phyloP scores from a whole-genome alignment of 352 stramenopile species.

The Pythium sp. region DNA sequence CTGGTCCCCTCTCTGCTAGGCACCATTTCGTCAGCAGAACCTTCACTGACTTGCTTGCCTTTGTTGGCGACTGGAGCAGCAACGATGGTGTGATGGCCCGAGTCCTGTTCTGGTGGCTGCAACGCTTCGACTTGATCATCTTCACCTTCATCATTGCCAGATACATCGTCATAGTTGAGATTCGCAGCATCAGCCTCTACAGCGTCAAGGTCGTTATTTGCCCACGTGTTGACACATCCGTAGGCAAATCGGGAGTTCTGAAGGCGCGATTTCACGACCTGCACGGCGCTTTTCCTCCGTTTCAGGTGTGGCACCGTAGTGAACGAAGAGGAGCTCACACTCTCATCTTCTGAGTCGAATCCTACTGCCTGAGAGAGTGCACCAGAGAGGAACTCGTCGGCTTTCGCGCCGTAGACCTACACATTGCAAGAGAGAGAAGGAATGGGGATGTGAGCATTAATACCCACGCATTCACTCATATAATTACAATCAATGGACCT shows the following conservation, averaged over 20 bases:
- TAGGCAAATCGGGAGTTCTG: constrained; percentile 52
- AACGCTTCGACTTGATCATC: neutral
- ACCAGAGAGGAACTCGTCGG: constrained; percentile 60
- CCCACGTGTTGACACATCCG: constrained; percentile 59
- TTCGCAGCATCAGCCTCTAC: neutral
- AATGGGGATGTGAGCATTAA: neutral
- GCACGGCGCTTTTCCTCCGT: constrained; percentile 26
- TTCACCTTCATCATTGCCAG: neutral
- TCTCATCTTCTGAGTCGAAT: constrained; percentile 12
- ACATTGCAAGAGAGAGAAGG: neutral
- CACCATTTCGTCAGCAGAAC: neutral
- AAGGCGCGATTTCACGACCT: constrained; percentile 48
- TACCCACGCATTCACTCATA: neutral
- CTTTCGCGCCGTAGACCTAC: constrained; percentile 54
- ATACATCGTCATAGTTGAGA: neutral
- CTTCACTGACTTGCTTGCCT: neutral
- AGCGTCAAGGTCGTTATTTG: constrained; percentile 22
- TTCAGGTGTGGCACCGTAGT: neutral
- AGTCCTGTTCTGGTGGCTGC: neutral
- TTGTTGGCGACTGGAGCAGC: neutral
- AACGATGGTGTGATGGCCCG: too few species aligned
- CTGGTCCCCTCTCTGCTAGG: neutral
- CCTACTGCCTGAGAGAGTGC: constrained; percentile 49
- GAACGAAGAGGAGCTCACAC: neutral
- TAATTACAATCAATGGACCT: neutral